Evolutionary conservation across 140 eudicot species (phyloP).

Genomic region (Erigeron philadelphicus): DNA sequence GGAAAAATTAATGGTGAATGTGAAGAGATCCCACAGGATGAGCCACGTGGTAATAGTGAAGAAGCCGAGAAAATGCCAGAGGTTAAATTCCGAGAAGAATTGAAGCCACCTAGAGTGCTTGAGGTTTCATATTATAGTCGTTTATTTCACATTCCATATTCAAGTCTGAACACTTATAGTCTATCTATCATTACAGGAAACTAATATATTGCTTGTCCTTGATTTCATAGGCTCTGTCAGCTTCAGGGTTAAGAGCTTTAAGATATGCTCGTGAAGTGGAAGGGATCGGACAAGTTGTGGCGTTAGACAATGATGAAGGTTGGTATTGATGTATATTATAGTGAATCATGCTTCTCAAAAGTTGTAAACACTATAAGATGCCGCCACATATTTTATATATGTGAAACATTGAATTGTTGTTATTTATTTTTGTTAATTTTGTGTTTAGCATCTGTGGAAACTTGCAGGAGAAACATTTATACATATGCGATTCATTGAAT

Average conservation of each 20-base stretch:
- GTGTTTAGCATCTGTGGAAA: conserved; percentile 79
- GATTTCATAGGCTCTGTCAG: conserved; percentile 72
- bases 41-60: conserved; percentile 34
- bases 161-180: background rate
- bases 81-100: conserved; percentile 47
- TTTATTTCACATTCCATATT: background rate
- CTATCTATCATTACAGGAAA: background rate
- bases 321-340: conserved; percentile 12
- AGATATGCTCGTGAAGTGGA: conserved; percentile 97
- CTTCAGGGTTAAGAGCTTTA: conserved; percentile 89
- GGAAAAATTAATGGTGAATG: conserved; percentile 50
- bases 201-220: conserved; percentile 6
- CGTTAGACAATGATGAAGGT: conserved; percentile 89
- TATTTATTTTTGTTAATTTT: background rate
- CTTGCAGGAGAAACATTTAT: conserved; percentile 77
- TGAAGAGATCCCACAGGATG: conserved; percentile 39
- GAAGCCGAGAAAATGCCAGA: conserved; percentile 42
- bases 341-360: background rate
- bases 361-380: no score
- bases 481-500: no score
- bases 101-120: conserved; percentile 87
- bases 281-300: conserved; percentile 89
- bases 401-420: background rate
- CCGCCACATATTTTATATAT: background rate
- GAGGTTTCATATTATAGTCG: conserved; percentile 50